These are phyloP conservation scores for Agrostemma githago DNA, from an alignment of 148 eudicot species.

Conservation along the genomic window DNA sequence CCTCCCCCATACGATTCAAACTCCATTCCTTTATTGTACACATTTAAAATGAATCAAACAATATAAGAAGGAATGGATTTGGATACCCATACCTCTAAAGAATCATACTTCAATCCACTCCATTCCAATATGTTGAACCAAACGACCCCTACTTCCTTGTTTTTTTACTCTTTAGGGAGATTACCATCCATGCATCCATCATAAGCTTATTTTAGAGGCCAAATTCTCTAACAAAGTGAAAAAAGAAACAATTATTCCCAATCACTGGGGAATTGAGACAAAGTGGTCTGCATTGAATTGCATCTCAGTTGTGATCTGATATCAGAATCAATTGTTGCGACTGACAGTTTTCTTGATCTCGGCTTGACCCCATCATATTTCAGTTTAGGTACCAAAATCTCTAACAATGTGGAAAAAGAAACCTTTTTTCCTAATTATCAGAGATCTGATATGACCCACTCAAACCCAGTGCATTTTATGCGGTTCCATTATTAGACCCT, in stretches of 20 bases:
- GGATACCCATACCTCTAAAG: no score
- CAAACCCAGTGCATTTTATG: neutral
- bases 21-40: no score
- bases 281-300: neutral
- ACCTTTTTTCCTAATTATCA: neutral
- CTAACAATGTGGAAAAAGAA: neutral
- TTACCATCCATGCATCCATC: neutral
- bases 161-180: neutral
- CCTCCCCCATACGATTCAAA: no score
- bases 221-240: neutral
- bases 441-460: neutral
- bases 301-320: neutral
- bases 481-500: neutral
- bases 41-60: no score
- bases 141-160: neutral
- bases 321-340: neutral
- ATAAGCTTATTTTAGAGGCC: neutral
- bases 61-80: no score
- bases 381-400: neutral
- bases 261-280: neutral
- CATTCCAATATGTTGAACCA: no score
- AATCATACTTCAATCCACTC: no score
- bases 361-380: neutral
- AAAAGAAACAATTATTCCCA: neutral
- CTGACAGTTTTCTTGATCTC: neutral